Conservation (phyloP, 176 grass and related monocot genomes). For the Zizania latifolia region DNA sequence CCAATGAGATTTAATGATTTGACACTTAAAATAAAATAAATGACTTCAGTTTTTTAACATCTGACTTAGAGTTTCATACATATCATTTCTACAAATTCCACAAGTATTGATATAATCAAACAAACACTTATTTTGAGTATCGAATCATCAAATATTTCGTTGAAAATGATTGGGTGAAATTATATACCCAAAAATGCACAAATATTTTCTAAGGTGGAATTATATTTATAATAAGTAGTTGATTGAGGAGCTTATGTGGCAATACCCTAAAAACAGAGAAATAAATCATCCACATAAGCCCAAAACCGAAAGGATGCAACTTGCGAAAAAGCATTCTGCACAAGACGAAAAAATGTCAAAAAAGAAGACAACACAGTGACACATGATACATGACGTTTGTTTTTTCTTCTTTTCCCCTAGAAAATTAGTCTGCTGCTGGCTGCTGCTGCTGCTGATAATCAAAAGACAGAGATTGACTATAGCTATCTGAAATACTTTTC, state of each 20-base stretch:
- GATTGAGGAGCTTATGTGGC: not conserved
- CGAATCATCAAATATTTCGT: no score
- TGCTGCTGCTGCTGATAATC: not conserved
- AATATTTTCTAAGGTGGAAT: no score
- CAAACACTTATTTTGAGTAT: no score
- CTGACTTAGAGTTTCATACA: no score
- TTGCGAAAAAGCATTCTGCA: conserved; percentile 10
- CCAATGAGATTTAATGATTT: no score
- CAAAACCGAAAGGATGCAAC: conserved; percentile 10
- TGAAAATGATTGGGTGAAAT: no score
- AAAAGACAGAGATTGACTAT: not conserved
- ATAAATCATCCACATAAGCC: not conserved
- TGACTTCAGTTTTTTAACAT: no score
- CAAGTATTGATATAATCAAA: no score
- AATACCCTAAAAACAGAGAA: not conserved
- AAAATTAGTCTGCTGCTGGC: not conserved
- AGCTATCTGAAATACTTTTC: not conserved
- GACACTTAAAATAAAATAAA: no score
- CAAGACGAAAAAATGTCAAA: conserved; percentile 21
- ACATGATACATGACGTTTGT: not conserved
- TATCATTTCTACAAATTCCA: no score
- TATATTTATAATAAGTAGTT: not conserved
- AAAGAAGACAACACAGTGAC: not conserved
- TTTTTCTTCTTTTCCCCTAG: not conserved
- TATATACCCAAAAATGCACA: no score